These are phyloP conservation scores for Penicillium odoratum DNA, from an alignment of 495 filamentous ascomycete genomes.

Conservation along the genomic window DNA sequence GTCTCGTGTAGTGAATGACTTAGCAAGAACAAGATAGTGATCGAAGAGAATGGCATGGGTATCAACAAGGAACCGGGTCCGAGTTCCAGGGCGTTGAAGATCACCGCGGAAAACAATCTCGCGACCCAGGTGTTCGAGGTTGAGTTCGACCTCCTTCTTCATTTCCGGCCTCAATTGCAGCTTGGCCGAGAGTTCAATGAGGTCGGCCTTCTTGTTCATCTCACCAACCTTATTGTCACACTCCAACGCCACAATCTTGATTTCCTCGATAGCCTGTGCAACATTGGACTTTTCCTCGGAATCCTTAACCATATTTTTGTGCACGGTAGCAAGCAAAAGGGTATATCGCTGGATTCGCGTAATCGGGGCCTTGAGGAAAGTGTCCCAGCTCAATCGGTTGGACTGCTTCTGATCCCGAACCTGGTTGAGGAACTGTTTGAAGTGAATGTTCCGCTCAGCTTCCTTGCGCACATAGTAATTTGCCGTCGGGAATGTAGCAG, in stretches of 20 bases:
- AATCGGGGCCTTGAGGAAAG: constrained; percentile 90
- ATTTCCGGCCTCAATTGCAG: constrained; percentile 83
- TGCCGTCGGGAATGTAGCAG: constrained; percentile 81
- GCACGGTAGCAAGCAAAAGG: constrained; percentile 77
- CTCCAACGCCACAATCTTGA: constrained; percentile 85
- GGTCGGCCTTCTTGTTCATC: constrained; percentile 84
- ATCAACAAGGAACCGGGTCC: constrained; percentile 87
- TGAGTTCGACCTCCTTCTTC: constrained; percentile 78
- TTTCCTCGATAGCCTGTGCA: constrained; percentile 86
- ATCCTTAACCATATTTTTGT: constrained; percentile 79
- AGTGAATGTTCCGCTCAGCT: constrained; percentile 78
- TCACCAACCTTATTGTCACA: constrained; percentile 95
- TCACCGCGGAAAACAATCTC: constrained; percentile 89
- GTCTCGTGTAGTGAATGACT: constrained; percentile 69
- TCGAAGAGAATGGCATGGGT: constrained; percentile 93
- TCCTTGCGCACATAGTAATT: constrained; percentile 83
- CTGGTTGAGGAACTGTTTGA: constrained; percentile 80
- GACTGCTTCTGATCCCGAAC: constrained; percentile 78
- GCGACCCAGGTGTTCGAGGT: constrained; percentile 87
- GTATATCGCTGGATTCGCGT: constrained; percentile 90
- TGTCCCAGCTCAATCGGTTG: constrained; percentile 87
- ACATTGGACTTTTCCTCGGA: constrained; percentile 90
- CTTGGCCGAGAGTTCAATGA: constrained; percentile 80
- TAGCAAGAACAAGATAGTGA: constrained; percentile 92
- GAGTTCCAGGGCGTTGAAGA: constrained; percentile 78